Conservation (phyloP, 345 rosid genomes). For the Citrus glauca region DNA sequence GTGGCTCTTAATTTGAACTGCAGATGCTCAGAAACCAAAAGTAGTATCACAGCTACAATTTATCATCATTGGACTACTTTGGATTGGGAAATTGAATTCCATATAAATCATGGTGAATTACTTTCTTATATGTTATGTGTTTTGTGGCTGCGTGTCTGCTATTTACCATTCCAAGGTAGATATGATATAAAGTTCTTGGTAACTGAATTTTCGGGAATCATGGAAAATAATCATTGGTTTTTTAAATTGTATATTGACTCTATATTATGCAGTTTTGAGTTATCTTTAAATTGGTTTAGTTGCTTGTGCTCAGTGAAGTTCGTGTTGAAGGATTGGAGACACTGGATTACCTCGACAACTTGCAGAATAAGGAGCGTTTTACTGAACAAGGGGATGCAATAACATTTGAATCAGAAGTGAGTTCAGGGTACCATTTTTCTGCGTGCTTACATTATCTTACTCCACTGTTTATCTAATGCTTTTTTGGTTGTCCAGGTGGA, state of each 20-base stretch:
- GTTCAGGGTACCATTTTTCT: slow-evolving; percentile 12
- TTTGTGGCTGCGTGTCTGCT: background rate
- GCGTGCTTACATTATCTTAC: background rate
- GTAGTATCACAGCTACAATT: background rate
- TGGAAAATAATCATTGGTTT: background rate
- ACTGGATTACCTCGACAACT: slow-evolving; percentile 87
- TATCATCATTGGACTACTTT: background rate
- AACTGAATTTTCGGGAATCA: background rate
- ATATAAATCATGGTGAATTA: background rate
- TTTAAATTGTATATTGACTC: background rate
- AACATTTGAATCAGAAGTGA: slow-evolving; percentile 88
- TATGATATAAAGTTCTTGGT: background rate
- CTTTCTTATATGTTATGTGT: background rate
- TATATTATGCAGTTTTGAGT: background rate
- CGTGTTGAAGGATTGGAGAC: slow-evolving; percentile 95
- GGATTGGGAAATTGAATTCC: background rate
- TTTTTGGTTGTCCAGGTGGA: slow-evolving; percentile 46
- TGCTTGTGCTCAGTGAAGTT: slow-evolving; percentile 70
- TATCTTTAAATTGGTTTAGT: slow-evolving; percentile 12
- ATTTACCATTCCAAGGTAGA: background rate
- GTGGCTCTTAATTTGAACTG: background rate
- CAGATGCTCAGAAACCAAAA: background rate
- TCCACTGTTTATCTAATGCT: slow-evolving; percentile 1
- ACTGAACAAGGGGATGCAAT: slow-evolving; percentile 97
- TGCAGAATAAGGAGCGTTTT: slow-evolving; percentile 72